phyloP scores from a whole-genome alignment of 768 basidiomycete species.

The Agaricus bisporus region DNA sequence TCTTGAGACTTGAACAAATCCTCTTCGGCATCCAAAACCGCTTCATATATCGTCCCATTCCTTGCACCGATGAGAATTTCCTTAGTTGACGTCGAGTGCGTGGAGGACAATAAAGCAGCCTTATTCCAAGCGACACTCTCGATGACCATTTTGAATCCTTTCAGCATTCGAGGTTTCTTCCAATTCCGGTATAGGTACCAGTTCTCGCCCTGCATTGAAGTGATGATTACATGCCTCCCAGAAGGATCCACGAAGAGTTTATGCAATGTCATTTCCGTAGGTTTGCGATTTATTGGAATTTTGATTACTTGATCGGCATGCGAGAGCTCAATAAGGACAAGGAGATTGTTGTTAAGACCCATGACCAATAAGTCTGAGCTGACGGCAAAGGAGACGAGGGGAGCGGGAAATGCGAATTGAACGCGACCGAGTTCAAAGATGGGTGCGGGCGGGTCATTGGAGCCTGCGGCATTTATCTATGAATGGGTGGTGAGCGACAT shows the following conservation, averaged over 20 bases:
- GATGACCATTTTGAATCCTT: conserved; percentile 79
- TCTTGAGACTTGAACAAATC: conserved; percentile 90
- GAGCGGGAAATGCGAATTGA: conserved; percentile 82
- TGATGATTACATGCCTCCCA: conserved; percentile 83
- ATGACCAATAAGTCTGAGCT: conserved; percentile 85
- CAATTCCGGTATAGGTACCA: conserved; percentile 83
- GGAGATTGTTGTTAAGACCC: conserved; percentile 67
- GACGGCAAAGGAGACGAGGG: conserved; percentile 77
- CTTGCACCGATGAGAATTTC: conserved; percentile 85
- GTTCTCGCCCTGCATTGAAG: conserved; percentile 84
- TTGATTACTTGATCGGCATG: conserved; percentile 83
- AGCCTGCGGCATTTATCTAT: conserved; percentile 25
- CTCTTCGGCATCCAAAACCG: conserved; percentile 84
- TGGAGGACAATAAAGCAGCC: conserved; percentile 52
- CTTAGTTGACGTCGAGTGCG: conserved; percentile 67
- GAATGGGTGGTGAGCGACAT: not conserved
- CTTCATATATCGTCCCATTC: conserved; percentile 84
- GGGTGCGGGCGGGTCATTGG: conserved; percentile 43
- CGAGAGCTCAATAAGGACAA: conserved; percentile 87
- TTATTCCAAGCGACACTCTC: conserved; percentile 93
- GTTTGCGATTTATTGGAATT: conserved; percentile 70
- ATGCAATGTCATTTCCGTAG: conserved; percentile 69
- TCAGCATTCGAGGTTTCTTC: conserved; percentile 78
- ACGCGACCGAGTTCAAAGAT: conserved; percentile 85
- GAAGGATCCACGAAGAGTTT: conserved; percentile 91